A percentile compares a stretch with the other conserved stretches of the same genome.
Conservation (phyloP, 371 early-diverging fungal genomes). For the Syncephalastrum contaminatum region DNA sequence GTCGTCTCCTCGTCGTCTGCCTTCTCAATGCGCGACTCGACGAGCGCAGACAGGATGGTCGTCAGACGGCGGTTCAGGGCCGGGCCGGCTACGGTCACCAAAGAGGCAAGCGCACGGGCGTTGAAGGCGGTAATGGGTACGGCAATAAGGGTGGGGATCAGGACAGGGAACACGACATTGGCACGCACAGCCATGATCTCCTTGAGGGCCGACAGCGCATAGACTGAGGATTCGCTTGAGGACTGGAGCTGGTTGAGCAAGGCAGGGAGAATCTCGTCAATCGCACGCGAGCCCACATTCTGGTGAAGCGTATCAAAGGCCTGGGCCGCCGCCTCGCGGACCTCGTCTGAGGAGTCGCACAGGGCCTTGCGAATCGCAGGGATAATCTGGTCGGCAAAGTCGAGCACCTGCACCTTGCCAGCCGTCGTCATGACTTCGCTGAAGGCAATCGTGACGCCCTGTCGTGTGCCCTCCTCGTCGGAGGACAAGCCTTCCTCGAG, state of each 20-base stretch:
- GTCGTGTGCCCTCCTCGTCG: slow-evolving; percentile 64
- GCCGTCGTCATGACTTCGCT: slow-evolving; percentile 89
- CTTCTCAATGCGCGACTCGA: slow-evolving; percentile 62
- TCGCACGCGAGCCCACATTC: slow-evolving; percentile 84
- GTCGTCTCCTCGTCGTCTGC: slow-evolving; percentile 70
- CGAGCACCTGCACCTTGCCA: slow-evolving; percentile 76
- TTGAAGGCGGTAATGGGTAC: slow-evolving; percentile 89
- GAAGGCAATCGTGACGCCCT: slow-evolving; percentile 93
- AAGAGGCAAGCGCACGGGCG: slow-evolving; percentile 85
- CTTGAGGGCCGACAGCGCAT: slow-evolving; percentile 92
- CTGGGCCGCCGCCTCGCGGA: slow-evolving; percentile 93
- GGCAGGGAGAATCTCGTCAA: slow-evolving; percentile 89
- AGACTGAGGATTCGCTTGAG: slow-evolving; percentile 61
- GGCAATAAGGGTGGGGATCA: slow-evolving; percentile 90
- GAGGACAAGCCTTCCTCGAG: slow-evolving; percentile 79
- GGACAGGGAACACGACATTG: slow-evolving; percentile 94
- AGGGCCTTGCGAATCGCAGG: slow-evolving; percentile 81
- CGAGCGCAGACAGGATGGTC: slow-evolving; percentile 77
- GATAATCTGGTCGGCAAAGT: slow-evolving; percentile 81
- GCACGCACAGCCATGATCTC: slow-evolving; percentile 96
- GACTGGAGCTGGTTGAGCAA: slow-evolving; percentile 80
- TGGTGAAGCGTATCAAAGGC: slow-evolving; percentile 94
- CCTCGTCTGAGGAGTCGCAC: slow-evolving; percentile 75
- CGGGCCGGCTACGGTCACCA: slow-evolving; percentile 90
- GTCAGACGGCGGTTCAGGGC: slow-evolving; percentile 81